phyloP scores from a whole-genome alignment of 2,329 filamentous ascomycete genomes.

The Mollisia scopiformis region DNA sequence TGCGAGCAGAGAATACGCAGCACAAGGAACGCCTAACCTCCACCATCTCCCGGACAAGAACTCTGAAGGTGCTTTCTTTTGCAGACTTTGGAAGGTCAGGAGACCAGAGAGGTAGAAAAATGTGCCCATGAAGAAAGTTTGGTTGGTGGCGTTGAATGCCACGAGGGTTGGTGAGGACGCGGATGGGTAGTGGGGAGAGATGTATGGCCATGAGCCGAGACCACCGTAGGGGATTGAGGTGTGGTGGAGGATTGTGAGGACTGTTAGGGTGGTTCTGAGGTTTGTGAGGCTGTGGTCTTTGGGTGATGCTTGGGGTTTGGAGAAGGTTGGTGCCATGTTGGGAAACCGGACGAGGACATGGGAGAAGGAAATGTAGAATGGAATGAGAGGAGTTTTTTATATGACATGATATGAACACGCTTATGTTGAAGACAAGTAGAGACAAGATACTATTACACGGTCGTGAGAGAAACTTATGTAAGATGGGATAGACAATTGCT shows the following conservation, averaged over 20 bases:
- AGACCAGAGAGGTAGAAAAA: conserved; percentile 16
- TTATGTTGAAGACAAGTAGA: not conserved
- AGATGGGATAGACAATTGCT: not conserved
- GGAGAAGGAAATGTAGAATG: not conserved
- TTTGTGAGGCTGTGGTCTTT: conserved; percentile 1
- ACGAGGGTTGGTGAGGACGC: conserved; percentile 6
- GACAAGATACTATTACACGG: not conserved
- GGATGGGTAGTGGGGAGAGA: not conserved
- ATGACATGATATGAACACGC: not conserved
- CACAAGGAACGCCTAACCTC: not conserved
- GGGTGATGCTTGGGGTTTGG: not conserved
- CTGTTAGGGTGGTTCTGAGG: conserved; percentile 9
- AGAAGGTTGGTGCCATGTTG: not conserved
- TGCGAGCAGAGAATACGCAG: not conserved
- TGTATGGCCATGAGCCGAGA: conserved; percentile 10
- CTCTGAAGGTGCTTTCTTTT: conserved; percentile 2
- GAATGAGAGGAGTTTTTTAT: not conserved
- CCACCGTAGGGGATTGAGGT: conserved; percentile 11
- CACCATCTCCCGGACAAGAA: not conserved
- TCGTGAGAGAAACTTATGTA: not conserved
- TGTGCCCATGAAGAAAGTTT: conserved; percentile 16
- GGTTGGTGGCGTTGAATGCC: conserved; percentile 13
- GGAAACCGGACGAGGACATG: not conserved
- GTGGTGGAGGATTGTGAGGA: conserved; percentile 15
- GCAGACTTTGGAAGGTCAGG: conserved; percentile 7